Evolutionary conservation across 768 basidiomycete species (phyloP), one percentile per base, ranked within the genome.

Genomic region (Leccinum imitatum): DNA sequence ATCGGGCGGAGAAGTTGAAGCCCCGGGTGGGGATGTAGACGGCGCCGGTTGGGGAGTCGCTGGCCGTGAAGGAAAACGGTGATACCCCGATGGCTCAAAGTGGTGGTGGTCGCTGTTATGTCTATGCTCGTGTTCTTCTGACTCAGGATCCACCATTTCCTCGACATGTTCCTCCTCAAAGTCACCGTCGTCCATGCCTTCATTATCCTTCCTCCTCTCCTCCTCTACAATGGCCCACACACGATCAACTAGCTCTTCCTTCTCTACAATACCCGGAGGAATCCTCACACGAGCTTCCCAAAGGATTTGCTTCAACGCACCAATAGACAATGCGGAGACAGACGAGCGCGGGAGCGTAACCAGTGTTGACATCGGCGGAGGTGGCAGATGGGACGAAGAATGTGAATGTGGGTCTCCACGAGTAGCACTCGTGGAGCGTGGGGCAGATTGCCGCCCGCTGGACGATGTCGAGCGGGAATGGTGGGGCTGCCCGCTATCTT

Each of bases 221-320:
- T 85, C 86, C 54, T 87, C 86, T 17, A 93, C 74, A 13, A 93
- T 15, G 23, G 50, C 76, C 57, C 76, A 65, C 25, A 92, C 91
- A 67, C 89, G 90, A 47, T 73, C 79, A 14, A 94, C 90, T n/a
- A 94, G 73, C 53, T 94, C 92, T 23, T 80, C 76, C 77, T 97
- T 97, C 77, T 97, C 95, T n/a, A 96, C 76, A 2, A 95, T 76
- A 41, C 65, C 66, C 1, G 66, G 66, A 19, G 72, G 73, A 56
- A 82, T 70, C 67, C 87, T 79, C 30, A 91, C 90, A 58, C 90
- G 93, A 64, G 95, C 92, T 56, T 85, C 85, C 68, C 86, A 92
- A 21, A 97, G 73, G 19, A 96, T 82, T 2, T 80, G 79, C 71
- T 97, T 97, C 51, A 97, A 78, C n/a, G 80, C 75, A 23, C 84